Base-by-base conservation (phyloP, 352 stramenopile genomes). In the Globisporangium spiculum region DNA sequence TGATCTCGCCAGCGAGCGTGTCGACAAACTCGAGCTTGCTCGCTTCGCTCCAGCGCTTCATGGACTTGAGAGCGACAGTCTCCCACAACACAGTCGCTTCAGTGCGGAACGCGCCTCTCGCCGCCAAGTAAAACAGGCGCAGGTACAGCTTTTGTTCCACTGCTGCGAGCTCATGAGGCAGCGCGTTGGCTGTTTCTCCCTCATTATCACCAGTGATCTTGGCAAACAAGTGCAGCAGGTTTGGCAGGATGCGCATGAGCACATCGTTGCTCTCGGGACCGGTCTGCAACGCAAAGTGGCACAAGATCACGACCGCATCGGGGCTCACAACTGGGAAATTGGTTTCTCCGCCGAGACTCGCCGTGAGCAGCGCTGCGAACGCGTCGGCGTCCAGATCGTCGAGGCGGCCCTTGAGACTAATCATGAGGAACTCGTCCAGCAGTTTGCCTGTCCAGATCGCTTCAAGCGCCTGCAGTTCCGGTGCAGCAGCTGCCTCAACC, bases 371-470 rank as follows among this genome's bases (percentile, higher is more conserved):
- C 44, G 66, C 72, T 2, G 74, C 65, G 60, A 93, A 93, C 0
- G 79, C 73, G 24, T 71, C 73, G 10, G 67, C 72, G 54, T 92
- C 78, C 34, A 87, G 64, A 55, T 90, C 83, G 65, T 93, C 83
- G 18, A 91, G 78, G 24, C 83, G 75, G n/a, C 81, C 84, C 62
- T 91, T 88, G 26, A 93, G 65, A 65, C 83, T 92, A 62, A 90
- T 91, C 77, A 92, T 80, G 58, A 93, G 69, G 52, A 93, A 92
- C 57, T 93, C 86, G 64, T 93, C 86, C 18, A 93, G 63, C 12
- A 93, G 54, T 34, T 93, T 93, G 24, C 86, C 84, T 46, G 81
- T 76, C 86, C 86, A 93, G 55, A 93, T 81, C 18, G 83, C 81
- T 57, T 72, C 48, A 48, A 89, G 67, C 3, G 72, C 73, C 10